These are phyloP conservation scores for Trifolium pratense DNA, from an alignment of 306 rosid genomes.

Conservation along the genomic window DNA sequence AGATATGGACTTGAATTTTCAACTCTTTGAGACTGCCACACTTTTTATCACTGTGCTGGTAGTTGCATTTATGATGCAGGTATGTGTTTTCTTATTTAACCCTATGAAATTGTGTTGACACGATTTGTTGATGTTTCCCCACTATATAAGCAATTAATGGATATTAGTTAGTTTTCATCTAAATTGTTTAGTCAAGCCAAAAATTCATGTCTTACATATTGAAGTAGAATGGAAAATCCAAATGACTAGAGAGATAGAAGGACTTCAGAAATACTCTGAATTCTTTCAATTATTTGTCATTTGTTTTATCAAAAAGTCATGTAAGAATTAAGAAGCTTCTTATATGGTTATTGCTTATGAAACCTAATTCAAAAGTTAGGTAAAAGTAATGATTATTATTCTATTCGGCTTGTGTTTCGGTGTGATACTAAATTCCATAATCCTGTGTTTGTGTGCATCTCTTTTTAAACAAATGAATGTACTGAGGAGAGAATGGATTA, in stretches of 20 bases:
- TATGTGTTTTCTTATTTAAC: conserved; percentile 41
- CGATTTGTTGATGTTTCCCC: conserved; percentile 14
- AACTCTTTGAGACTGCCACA: conserved; percentile 93
- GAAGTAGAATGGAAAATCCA: not conserved
- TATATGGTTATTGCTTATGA: not conserved
- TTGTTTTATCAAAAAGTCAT: conserved; percentile 2
- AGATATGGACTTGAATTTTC: conserved; percentile 91
- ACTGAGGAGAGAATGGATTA: not conserved
- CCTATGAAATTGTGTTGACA: conserved; percentile 15
- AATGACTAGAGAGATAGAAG: conserved; percentile 2
- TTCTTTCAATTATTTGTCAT: conserved; percentile 10
- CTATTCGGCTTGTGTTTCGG: not conserved
- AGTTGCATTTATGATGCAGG: conserved; percentile 97
- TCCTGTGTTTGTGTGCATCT: not conserved
- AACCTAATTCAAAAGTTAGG: not conserved
- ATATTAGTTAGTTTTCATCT: not conserved
- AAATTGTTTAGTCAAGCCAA: not conserved
- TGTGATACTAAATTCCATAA: not conserved
- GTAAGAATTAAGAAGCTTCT: conserved; percentile 6
- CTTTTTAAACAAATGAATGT: not conserved
- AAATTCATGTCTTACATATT: not conserved
- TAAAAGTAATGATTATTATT: not conserved
- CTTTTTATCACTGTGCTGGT: conserved; percentile 89
- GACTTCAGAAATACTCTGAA: not conserved
- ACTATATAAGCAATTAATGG: not conserved